Evolutionary conservation across 78 protist genomes (phyloP).

Genomic region (Thecamonas trahens): DNA sequence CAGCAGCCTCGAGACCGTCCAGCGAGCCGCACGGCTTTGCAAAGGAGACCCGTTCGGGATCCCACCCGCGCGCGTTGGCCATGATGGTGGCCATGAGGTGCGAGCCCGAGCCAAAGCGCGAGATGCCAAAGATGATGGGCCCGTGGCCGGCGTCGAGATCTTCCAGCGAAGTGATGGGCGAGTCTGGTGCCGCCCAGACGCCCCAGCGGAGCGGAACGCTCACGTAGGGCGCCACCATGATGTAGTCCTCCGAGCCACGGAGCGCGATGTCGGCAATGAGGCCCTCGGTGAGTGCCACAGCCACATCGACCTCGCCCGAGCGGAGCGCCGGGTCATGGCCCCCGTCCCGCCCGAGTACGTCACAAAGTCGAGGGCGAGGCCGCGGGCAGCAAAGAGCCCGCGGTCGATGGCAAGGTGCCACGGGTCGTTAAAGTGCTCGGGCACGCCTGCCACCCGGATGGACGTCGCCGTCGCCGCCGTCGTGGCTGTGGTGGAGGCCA

Average conservation of each 20-base stretch:
- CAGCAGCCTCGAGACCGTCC: background rate
- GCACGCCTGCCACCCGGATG: conserved; percentile 13
- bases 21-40: background rate
- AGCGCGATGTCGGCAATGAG: background rate
- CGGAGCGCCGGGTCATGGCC: background rate
- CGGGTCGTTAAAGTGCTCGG: conserved; percentile 15
- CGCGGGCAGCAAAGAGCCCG: background rate
- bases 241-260: background rate
- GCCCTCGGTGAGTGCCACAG: conserved; percentile 18
- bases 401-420: background rate
- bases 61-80: conserved; percentile 2
- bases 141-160: background rate
- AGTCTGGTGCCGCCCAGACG: background rate
- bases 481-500: too few relatives aligned
- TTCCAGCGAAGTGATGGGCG: background rate
- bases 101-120: conserved; percentile 5
- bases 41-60: background rate
- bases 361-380: conserved; percentile 4
- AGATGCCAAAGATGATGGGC: background rate
- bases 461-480: too few relatives aligned
- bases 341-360: background rate
- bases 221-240: background rate
- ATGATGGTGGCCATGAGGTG: conserved; percentile 13
- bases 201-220: conserved; percentile 9
- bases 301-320: background rate